Evolutionary conservation across 371 early-diverging fungal genomes (phyloP), one percentile per base, ranked within the genome.

Genomic region (Mucor ambiguus): DNA sequence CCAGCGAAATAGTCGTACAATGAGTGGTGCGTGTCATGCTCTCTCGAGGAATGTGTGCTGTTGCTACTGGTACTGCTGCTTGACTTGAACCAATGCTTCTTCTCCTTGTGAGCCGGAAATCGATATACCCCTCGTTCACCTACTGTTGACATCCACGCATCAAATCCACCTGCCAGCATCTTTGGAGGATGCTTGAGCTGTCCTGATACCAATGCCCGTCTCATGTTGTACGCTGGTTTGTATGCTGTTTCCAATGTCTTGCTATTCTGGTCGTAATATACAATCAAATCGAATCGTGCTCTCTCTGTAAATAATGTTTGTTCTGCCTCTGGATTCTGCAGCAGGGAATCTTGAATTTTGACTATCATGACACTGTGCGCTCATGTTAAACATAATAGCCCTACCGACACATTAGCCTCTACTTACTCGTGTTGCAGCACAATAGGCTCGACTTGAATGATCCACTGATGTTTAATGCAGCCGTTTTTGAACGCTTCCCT

Each of bases 381-480:
- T n/a, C n/a, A n/a, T n/a, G n/a, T n/a, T n/a, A n/a, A n/a, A n/a
- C n/a, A n/a, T n/a, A n/a, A n/a, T n/a, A n/a, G n/a, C n/a, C n/a
- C n/a, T n/a, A n/a, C 18, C 4, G 24, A 7, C 26, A 0, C 32
- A 24, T 29, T 5, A n/a, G 9, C 38, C 18, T 41, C 6, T 9
- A 55, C 74, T 67, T 82, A 89, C 84, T 79, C 81, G 46, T 77
- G 76, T 32, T 73, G 69, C 4, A 91, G 66, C 11, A 86, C 75
- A 2, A 76, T 41, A 0, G 96, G 96, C 38, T 95, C 93, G 2
- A 96, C 70, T 63, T 93, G 88, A n/a, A 94, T 88, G 12, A 90
- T 74, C 66, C 80, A 73, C 37, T 73, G 69, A 75, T 89, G 86
- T 52, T 85, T 87, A 22, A 96, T 84, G 35, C 87, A 92, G 1